Conservation (phyloP, 805 yeast species). For the Wickerhamiella shivajii region DNA sequence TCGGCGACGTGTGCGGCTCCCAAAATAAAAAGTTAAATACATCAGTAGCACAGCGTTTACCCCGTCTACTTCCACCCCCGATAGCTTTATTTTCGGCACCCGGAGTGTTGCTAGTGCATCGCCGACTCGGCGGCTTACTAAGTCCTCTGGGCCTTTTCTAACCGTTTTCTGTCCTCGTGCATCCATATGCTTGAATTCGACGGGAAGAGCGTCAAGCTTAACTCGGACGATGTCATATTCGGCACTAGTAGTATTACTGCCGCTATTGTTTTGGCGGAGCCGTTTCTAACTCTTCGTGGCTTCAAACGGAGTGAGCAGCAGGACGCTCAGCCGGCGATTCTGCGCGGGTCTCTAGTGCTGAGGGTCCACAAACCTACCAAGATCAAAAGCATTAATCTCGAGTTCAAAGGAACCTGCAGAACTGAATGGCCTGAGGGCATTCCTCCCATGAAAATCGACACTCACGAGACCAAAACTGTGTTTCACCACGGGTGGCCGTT, state of each 20-base stretch:
- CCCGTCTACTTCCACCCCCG: no score
- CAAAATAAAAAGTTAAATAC: no score
- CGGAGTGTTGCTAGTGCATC: no score
- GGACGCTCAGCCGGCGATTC: constrained; percentile 58
- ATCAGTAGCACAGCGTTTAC: no score
- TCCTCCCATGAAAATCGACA: constrained; percentile 69
- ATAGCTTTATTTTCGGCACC: no score
- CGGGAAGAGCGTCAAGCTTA: constrained; percentile 2
- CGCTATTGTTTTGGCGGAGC: constrained; percentile 47
- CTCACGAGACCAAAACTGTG: constrained; percentile 47
- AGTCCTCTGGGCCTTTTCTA: no score
- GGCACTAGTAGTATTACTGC: constrained; percentile 16
- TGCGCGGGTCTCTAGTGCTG: constrained; percentile 65
- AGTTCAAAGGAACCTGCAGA: constrained; percentile 51
- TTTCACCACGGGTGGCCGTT: constrained; percentile 87
- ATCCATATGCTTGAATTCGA: no score
- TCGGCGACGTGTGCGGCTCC: no score
- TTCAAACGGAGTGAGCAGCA: constrained; percentile 50
- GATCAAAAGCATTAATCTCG: constrained; percentile 46
- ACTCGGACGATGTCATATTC: constrained; percentile 3
- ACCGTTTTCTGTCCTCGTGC: no score
- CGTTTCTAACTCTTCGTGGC: constrained; percentile 67
- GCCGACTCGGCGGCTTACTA: no score
- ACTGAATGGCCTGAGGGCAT: constrained; percentile 99
- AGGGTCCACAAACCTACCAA: constrained; percentile 59